Base-by-base conservation (phyloP, 257 asterid genomes). In the Jaltomata sinuosa region DNA sequence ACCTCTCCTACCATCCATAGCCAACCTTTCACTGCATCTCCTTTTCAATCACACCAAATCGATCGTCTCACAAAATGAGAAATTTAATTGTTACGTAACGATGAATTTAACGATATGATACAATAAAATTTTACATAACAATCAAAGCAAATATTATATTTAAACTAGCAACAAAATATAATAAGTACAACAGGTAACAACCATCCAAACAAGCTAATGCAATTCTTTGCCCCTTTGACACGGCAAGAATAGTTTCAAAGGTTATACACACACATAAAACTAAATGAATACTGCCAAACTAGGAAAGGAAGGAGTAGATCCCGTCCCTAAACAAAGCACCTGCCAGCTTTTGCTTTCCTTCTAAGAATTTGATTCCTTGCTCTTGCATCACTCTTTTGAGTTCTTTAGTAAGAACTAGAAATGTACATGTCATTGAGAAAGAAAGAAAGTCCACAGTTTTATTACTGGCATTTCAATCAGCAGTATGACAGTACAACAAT, bases 151-250 rank as follows among this genome's bases (percentile, higher is more conserved):
- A 32, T 1, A 32, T 32, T 32, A 8, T 38, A 38, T 38, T 38
- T 38, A 38, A 38, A 5, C 42, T 6, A 38, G 6, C 42, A 38
- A n/a, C n/a, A n/a, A n/a, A n/a, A n/a, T n/a, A n/a, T n/a, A n/a
- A n/a, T n/a, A n/a, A n/a, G 7, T 3, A 38, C 42, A 38, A 38
- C n/a, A 36, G 6, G 7, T 5, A 38, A 38, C 42, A 38, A 38
- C 42, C 6, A 38, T 38, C 42, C 42, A 38, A 38, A 38, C 42
- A 38, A 4, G 42, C 6, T 38, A 6, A 8, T 42, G 42, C 34
- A 47, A 55, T 79, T 49, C 79, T 68, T 86, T 83, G 72, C 62
- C 80, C 54, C 85, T 47, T 27, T 6, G 27, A 47, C 71, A 86
- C 27, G 72, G n/a, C 36, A 49, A 6, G 27, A 11, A 32, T 11